phyloP scores from a whole-genome alignment of 352 stramenopile species.

The Globisporangium okanoganense region DNA sequence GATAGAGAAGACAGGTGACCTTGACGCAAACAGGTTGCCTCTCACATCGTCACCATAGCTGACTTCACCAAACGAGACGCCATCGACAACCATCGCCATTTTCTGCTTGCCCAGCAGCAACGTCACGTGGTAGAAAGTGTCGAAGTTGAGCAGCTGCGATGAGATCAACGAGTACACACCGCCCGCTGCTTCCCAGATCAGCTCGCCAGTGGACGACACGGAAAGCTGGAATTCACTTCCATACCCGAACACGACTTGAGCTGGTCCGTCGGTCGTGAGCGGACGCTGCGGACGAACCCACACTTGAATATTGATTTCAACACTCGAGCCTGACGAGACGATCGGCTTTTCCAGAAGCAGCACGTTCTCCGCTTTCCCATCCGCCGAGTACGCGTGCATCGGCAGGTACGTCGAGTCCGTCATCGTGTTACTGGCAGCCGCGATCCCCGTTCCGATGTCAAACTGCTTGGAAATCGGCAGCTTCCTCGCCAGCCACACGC shows the following conservation, averaged over 20 bases:
- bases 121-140: slow-evolving; percentile 61
- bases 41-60: slow-evolving; percentile 20
- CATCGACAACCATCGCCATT: slow-evolving; percentile 44
- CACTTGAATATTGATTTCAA: slow-evolving; percentile 61
- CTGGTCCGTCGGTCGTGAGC: slow-evolving; percentile 9
- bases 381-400: slow-evolving; percentile 52
- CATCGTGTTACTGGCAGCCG: slow-evolving; percentile 39
- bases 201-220: slow-evolving; percentile 29
- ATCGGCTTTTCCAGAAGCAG: slow-evolving; percentile 63
- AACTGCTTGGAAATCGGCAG: slow-evolving; percentile 28
- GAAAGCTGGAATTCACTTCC: slow-evolving; percentile 55
- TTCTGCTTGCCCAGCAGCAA: slow-evolving; percentile 40
- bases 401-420: slow-evolving; percentile 44
- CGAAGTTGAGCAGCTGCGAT: slow-evolving; percentile 30
- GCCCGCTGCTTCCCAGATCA: slow-evolving; percentile 51
- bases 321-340: slow-evolving; percentile 45
- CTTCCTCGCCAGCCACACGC: slow-evolving; percentile 71
- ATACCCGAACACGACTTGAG: slow-evolving; percentile 58
- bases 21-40: slow-evolving; percentile 23
- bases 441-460: slow-evolving; percentile 33
- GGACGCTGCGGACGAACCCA: slow-evolving; percentile 47
- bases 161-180: slow-evolving; percentile 36
- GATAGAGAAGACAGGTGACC: slow-evolving; percentile 37
- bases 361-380: slow-evolving; percentile 38
- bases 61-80: slow-evolving; percentile 29